A percentile compares a stretch with the other conserved stretches of the same genome.
phyloP scores from a whole-genome alignment of 345 rosid genomes.

The Heritiera fomes region DNA sequence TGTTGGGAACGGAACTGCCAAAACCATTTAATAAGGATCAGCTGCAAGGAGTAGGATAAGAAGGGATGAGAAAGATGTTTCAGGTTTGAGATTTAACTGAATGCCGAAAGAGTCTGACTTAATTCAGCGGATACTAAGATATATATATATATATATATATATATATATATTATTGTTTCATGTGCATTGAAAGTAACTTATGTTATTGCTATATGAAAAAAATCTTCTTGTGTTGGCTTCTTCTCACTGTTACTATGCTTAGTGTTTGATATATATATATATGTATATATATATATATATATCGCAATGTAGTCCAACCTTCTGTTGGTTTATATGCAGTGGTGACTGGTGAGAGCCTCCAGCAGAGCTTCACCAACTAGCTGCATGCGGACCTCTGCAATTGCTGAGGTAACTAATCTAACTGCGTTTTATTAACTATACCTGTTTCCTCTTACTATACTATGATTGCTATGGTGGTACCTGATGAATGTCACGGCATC shows the following conservation, averaged over 20 bases:
- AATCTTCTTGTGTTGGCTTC: not conserved
- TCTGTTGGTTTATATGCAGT: constrained; percentile 66
- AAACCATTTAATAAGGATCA: constrained; percentile 23
- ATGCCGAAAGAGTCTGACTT: constrained; percentile 29
- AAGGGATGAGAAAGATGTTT: constrained; percentile 25
- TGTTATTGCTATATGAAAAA: constrained; percentile 25
- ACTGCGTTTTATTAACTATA: constrained; percentile 34
- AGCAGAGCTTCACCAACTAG: constrained; percentile 46
- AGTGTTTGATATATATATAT: constrained; percentile 22
- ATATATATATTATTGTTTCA: constrained; percentile 28
- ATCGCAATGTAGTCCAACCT: constrained; percentile 22
- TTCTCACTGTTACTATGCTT: not conserved
- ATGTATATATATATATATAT: no score
- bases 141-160: not conserved
- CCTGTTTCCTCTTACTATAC: constrained; percentile 15
- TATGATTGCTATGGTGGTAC: constrained; percentile 6
- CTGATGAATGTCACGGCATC: constrained; percentile 3
- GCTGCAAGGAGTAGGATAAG: constrained; percentile 29
- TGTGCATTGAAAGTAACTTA: constrained; percentile 14
- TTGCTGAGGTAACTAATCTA: constrained; percentile 82
- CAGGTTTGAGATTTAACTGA: constrained; percentile 58
- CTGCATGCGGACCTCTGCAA: constrained; percentile 54
- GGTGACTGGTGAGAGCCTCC: constrained; percentile 59
- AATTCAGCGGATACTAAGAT: constrained; percentile 29
- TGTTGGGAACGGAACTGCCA: constrained; percentile 46